Evolutionary conservation across 768 basidiomycete species (phyloP), one percentile per base, ranked within the genome.

Genomic region (Collybia sp.): DNA sequence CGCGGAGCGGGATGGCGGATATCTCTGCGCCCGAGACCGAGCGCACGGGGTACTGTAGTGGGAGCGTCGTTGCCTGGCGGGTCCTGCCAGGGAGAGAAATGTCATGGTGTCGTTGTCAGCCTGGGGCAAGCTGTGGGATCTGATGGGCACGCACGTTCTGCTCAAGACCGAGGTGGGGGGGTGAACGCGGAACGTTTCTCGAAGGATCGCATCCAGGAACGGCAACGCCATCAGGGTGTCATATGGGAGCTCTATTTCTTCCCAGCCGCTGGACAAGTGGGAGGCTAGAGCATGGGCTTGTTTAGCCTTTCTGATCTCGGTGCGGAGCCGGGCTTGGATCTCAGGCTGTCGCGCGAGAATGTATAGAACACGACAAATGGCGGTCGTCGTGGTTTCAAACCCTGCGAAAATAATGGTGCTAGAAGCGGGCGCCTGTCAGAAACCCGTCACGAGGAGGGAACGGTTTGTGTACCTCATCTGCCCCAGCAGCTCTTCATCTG

Each of bases 1-100:
- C 61, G 0, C 65, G 62, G 4, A 72, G 49, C 2, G 54, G 37
- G 12, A 72, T 53, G 30, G 62, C 59, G 6, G 52, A 48, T 19
- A 68, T 52, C 8, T 59, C 48, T 10, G 39, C 43, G 11, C 69
- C 70, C 49, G 68, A 59, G 5, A 52, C 25, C 3, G 62, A 59
- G 6, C 46, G 51, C 40, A 72, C 51, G 0, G 68, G 67, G n/a
- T 42, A 45, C 0, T 55, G 56, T 11, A 72, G 55, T 13, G 71
- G 71, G 5, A 72, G 51, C 6, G 68, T 40, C 25, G 54, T 46
- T 44, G 68, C 64, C 32, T 63, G 34, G 10, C 42, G 51, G 3
- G 65, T 43, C n/a, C 69, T 71, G 39, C 17, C 35, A 37, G 35
- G n/a, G 16, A 16, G 42, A 30, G n/a, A n/a, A n/a, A n/a, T n/a